A percentile compares a stretch with the other conserved stretches of the same genome.
Evolutionary conservation across 2,329 filamentous ascomycete species (phyloP).

Genomic region (Aspergillus neoniger): DNA sequence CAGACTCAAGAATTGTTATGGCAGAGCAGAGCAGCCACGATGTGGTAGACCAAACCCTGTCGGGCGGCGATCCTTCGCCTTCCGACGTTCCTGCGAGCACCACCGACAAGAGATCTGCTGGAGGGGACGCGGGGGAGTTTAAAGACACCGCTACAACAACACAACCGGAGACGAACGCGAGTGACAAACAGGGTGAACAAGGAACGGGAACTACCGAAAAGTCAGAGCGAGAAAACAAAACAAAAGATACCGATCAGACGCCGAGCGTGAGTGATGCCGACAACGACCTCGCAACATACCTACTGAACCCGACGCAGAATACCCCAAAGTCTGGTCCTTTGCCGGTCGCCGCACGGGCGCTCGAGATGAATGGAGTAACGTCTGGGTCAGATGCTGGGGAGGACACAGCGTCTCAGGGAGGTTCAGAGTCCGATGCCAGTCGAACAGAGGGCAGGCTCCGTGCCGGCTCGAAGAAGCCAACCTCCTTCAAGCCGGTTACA

Average conservation of each 20-base stretch:
- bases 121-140: constrained; percentile 49
- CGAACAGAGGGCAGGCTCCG: constrained; percentile 53
- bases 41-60: constrained; percentile 72
- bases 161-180: constrained; percentile 29
- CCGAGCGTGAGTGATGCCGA: constrained; percentile 33
- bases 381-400: constrained; percentile 41
- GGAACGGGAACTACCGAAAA: constrained; percentile 23
- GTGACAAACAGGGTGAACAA: constrained; percentile 27
- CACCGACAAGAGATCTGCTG: constrained; percentile 56
- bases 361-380: constrained; percentile 43
- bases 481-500: constrained; percentile 65
- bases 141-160: constrained; percentile 42
- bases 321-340: constrained; percentile 33
- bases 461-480: constrained; percentile 60
- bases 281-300: constrained; percentile 13
- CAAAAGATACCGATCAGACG: constrained; percentile 28
- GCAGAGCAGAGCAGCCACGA: constrained; percentile 69
- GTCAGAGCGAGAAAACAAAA: constrained; percentile 25
- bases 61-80: constrained; percentile 64
- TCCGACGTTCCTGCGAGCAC: constrained; percentile 67
- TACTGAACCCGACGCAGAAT: constrained; percentile 30
- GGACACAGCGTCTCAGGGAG: constrained; percentile 47
- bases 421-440: constrained; percentile 66
- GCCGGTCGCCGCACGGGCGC: constrained; percentile 37
- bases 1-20: constrained; percentile 66